Conservation (phyloP, 306 rosid species). For the Vicia sativa region DNA sequence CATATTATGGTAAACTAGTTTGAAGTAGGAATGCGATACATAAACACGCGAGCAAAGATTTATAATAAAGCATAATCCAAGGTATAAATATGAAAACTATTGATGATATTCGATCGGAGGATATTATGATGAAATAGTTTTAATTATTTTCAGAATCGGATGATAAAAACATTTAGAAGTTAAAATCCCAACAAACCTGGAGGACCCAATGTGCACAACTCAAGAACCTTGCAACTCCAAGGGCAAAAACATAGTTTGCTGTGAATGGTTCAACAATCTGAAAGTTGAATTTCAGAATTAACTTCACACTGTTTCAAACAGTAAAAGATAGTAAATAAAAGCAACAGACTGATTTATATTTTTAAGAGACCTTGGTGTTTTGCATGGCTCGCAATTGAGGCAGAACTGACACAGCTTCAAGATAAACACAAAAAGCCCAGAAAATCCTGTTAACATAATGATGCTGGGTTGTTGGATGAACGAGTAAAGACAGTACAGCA, state of each 20-base stretch:
- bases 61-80: slow-evolving; percentile 22
- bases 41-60: not conserved
- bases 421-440: slow-evolving; percentile 88
- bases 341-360: slow-evolving; percentile 1
- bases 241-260: slow-evolving; percentile 80
- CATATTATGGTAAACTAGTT: slow-evolving; percentile 8
- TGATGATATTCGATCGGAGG: not conserved
- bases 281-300: slow-evolving; percentile 27
- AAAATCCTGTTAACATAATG: slow-evolving; percentile 56
- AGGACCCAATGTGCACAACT: slow-evolving; percentile 89
- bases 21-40: slow-evolving; percentile 24
- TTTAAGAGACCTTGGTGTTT: slow-evolving; percentile 60
- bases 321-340: slow-evolving; percentile 11
- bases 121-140: slow-evolving; percentile 6
- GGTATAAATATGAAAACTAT: not conserved
- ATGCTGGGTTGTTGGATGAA: slow-evolving; percentile 75
- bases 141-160: slow-evolving; percentile 15
- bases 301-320: not conserved
- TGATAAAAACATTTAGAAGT: slow-evolving; percentile 12
- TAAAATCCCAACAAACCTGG: slow-evolving; percentile 53
- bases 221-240: slow-evolving; percentile 83
- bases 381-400: slow-evolving; percentile 84
- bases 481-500: slow-evolving; percentile 49
- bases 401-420: slow-evolving; percentile 81
- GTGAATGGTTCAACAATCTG: slow-evolving; percentile 89